Evolutionary conservation across 2,329 filamentous ascomycete species (phyloP).

Genomic region (Phialocephala subalpina): DNA sequence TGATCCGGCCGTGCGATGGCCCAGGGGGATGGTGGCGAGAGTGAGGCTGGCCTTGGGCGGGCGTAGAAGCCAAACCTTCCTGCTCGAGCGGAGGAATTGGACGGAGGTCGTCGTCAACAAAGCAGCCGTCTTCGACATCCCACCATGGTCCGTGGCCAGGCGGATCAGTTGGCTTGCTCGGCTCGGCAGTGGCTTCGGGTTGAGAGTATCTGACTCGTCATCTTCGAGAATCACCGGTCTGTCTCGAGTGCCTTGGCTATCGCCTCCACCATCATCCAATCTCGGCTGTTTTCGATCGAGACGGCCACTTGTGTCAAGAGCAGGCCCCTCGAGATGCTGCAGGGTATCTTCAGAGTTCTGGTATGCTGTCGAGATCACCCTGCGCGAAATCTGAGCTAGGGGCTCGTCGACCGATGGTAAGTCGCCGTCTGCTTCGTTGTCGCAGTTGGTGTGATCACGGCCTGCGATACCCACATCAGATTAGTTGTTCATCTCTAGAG

Average conservation of each 20-base stretch:
- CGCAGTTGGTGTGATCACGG: conserved; percentile 1
- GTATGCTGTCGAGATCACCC: neutral
- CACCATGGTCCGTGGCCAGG: conserved; percentile 13
- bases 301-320: too few relatives aligned
- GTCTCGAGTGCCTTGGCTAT: conserved; percentile 11
- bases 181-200: conserved; percentile 8
- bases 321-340: too few relatives aligned
- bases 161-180: conserved; percentile 6
- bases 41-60: conserved; percentile 17
- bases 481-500: conserved; percentile 7
- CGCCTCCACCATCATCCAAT: neutral
- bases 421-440: conserved; percentile 5
- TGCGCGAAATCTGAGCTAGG: conserved; percentile 1
- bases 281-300: too few relatives aligned
- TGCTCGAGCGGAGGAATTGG: conserved; percentile 16
- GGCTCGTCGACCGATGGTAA: conserved; percentile 15
- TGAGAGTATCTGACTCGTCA: conserved; percentile 3
- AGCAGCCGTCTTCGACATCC: conserved; percentile 19
- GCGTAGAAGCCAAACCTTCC: conserved; percentile 14
- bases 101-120: conserved; percentile 17
- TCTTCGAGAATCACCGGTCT: conserved; percentile 21
- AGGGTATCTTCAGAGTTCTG: too few relatives aligned
- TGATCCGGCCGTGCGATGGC: conserved; percentile 11
- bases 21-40: conserved; percentile 6
- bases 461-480: conserved; percentile 8